Base-by-base conservation (phyloP, 2,329 filamentous ascomycete genomes). In the Sordariomycetes sp. region DNA sequence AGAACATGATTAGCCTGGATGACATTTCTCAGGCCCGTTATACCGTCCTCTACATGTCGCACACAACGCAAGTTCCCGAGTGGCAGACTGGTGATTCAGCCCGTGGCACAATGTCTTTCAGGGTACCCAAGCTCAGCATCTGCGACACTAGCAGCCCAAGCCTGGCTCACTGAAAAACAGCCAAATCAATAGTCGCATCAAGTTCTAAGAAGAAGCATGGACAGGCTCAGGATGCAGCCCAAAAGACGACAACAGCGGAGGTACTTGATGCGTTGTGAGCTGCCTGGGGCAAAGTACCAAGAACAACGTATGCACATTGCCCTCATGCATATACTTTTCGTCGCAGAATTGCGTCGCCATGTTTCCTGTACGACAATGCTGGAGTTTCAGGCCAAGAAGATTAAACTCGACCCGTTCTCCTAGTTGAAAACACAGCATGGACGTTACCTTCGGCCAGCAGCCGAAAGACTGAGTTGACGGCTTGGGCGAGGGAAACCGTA, bases 381-480 rank as follows among this genome's bases (percentile, higher is more conserved):
- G 15, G 27, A 14, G 34, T 35, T 37, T 37, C 34, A 39, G 21
- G n/a, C 11, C n/a, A 7, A 18, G 26, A 21, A 23, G n/a, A 16
- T 33, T 33, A 12, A 38, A 25, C 32, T 35, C 32, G 23, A 33
- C 24, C 33, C 28, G 15, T 8, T 12, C 23, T 14, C 28, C 23
- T 20, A 26, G 29, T 10, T 21, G 15, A 36, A 35, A 21, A 23
- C 30, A 33, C 21, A 21, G 18, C 35, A 33, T 28, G 20, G 18
- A 19, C n/a, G 12, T 25, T 30, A 29, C 14, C 24, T 20, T 17
- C 20, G 12, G 20, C 15, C 37, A 36, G 16, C n/a, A 28, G 23
- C 38, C 18, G 19, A 14, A 26, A 26, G n/a, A 11, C 20, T 28
- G 18, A 25, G 29, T 40, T 36, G 38, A 37, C 21, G 32, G 26